These are phyloP conservation scores for Coffea humblotiana DNA, from an alignment of 305 asterid species.

Conservation along the genomic window DNA sequence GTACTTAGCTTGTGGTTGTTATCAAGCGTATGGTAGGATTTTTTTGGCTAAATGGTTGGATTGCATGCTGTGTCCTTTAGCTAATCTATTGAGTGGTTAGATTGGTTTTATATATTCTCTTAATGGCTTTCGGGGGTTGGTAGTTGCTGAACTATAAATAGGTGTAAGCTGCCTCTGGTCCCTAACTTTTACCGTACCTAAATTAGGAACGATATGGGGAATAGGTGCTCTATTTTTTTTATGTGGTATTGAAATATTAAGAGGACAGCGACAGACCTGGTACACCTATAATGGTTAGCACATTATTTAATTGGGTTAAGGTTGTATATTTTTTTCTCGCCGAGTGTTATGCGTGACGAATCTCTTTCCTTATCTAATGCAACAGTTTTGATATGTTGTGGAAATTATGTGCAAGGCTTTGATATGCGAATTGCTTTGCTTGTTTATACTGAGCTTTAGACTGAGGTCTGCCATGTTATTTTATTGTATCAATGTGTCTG, in stretches of 20 bases:
- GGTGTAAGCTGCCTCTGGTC: slow-evolving; percentile 1
- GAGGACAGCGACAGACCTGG: too few species aligned
- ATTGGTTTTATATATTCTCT: background rate
- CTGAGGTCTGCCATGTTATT: background rate
- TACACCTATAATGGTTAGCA: background rate
- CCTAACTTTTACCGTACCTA: background rate
- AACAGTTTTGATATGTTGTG: background rate
- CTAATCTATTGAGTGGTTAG: background rate
- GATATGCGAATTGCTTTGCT: background rate
- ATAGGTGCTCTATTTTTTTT: background rate
- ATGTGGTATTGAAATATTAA: background rate
- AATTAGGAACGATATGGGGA: background rate
- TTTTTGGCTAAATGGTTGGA: background rate
- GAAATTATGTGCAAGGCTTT: background rate
- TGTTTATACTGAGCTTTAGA: background rate
- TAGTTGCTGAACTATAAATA: background rate
- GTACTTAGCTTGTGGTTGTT: background rate
- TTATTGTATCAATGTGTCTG: background rate
- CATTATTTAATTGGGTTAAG: background rate
- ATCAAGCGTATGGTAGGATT: background rate
- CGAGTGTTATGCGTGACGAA: background rate
- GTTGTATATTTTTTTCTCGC: background rate
- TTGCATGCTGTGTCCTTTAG: background rate
- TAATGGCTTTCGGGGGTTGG: slow-evolving; percentile 8
- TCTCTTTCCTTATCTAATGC: background rate